Base-by-base conservation (phyloP, 2,329 filamentous ascomycete genomes). In the Teratosphaeria destructans region DNA sequence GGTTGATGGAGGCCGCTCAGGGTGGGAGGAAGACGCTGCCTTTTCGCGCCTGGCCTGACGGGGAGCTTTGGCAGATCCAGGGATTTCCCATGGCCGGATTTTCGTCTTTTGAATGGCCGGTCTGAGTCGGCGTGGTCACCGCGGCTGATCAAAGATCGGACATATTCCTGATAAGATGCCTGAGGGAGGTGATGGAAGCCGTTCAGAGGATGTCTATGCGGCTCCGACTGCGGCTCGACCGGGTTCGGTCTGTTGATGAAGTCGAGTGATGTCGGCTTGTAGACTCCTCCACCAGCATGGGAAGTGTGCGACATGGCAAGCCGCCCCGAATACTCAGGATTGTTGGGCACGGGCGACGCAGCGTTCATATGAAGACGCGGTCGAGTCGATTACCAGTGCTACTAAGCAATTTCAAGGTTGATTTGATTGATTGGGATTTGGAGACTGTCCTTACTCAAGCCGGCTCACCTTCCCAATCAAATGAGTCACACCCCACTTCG, bases 1-100 rank as follows among this genome's bases (percentile, higher is more conserved):
- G 84, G 84, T 62, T 86, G 82, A 70, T 85, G 83, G 52, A 86
- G 71, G 7, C 83, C 83, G 66, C 84, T 84, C 11, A 86, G 71
- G 16, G 79, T 71, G 7, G 78, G 78, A 12, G 78, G 78, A 55
- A 80, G 75, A 27, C 74, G 70, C 14, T 72, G 72, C 47, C 74
- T 67, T 54, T 72, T 72, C 35, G 61, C 59, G 10, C 62, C 63
- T 54, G 64, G 62, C 47, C 66, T 62, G 39, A 19, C 65, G 14
- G 71, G 74, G 23, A 74, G 71, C 61, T 75, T 75, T 2, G 77
- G 77, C 29, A 70, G 57, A 57, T 67, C 63, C 53, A 67, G 61
- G 57, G 60, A 62, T 60, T 66, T 54, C 16, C 54, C 60, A 35
- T 67, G 60, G 55, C 61, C 62, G 1, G 61, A 59, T 23, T 66